Conservation (phyloP, 2,329 filamentous ascomycete genomes). For the Tolypocladium cylindrosporum region DNA sequence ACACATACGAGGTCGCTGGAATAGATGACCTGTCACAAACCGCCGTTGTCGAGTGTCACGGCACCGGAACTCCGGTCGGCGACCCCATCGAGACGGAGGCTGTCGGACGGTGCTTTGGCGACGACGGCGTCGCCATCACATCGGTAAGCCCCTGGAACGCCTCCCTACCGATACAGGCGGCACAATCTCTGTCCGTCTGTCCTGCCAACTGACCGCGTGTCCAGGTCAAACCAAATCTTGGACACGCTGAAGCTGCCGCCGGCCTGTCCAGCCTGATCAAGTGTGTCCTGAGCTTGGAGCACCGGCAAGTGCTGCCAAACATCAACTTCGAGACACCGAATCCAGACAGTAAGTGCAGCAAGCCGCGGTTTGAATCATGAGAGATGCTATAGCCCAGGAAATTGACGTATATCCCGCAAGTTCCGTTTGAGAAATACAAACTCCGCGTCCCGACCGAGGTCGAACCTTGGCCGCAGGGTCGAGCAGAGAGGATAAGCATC, state of each 20-base stretch:
- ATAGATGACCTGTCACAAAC: slow-evolving; percentile 7
- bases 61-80: slow-evolving; percentile 27
- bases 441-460: slow-evolving; percentile 16
- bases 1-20: slow-evolving; percentile 14
- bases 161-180: no score
- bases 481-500: slow-evolving; percentile 31
- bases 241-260: slow-evolving; percentile 16
- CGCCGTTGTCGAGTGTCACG: slow-evolving; percentile 10
- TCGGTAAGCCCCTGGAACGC: slow-evolving; percentile 7
- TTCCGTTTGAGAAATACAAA: no score
- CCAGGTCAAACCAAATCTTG: slow-evolving; percentile 18
- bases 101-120: slow-evolving; percentile 17
- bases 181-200: neutral
- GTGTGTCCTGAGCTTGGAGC: slow-evolving; percentile 13
- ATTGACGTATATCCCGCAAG: no score
- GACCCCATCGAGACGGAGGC: slow-evolving; percentile 27
- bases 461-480: slow-evolving; percentile 22
- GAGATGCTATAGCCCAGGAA: no score
- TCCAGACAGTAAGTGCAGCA: slow-evolving; percentile 9
- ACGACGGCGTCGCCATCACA: slow-evolving; percentile 8
- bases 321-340: slow-evolving; percentile 11
- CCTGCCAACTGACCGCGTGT: neutral
- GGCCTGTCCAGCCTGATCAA: slow-evolving; percentile 18
- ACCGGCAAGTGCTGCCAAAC: slow-evolving; percentile 12
- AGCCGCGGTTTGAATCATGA: no score